Evolutionary conservation across 495 filamentous ascomycete genomes (phyloP), one percentile per base, ranked within the genome.

Genomic region (Chaetomium cochliodes): DNA sequence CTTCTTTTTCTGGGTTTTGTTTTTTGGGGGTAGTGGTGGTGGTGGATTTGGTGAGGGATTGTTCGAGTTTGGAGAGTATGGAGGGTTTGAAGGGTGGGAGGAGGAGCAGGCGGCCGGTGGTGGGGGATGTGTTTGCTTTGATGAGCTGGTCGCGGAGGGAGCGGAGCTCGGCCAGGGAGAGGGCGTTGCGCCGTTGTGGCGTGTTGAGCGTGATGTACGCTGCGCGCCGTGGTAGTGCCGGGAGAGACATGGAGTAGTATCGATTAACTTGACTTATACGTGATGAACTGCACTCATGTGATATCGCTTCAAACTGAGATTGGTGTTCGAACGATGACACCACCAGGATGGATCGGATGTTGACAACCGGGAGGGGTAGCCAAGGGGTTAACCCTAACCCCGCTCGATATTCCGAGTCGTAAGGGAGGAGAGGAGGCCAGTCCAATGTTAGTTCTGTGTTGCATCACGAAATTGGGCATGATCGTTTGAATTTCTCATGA

Each of bases 71-170:
- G 25, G 60, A 49, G 41, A 73, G 61, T 7, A 60, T 4, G 8
- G n/a, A 39, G 20, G 69, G 69, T 25, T 63, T 61, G 50, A 74
- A 73, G 4, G 65, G 63, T 0, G 70, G 72, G 33, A 74, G 70
- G 30, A 69, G 49, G 15, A 74, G 67, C 16, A 44, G 37, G 2
- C 50, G n/a, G 12, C 54, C 54, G 7, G 65, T 67, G 26, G 26
- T 52, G 11, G 65, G 67, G 0, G 65, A 64, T 0, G 69, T 74
- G 58, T 71, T 67, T 61, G 63, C 62, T 25, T 62, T n/a, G 42
- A 65, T 44, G 15, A 73, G 64, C 58, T 73, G 69, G 20, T 62
- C 20, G 5, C 60, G 54, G 25, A 75, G 67, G 63, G 61, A 50
- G 20, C 25, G 57, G 2, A 74, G 64, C 55, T 72, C 67, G 44